These are phyloP conservation scores for Glonium stellatum DNA, from an alignment of 495 filamentous ascomycete genomes.

Conservation along the genomic window DNA sequence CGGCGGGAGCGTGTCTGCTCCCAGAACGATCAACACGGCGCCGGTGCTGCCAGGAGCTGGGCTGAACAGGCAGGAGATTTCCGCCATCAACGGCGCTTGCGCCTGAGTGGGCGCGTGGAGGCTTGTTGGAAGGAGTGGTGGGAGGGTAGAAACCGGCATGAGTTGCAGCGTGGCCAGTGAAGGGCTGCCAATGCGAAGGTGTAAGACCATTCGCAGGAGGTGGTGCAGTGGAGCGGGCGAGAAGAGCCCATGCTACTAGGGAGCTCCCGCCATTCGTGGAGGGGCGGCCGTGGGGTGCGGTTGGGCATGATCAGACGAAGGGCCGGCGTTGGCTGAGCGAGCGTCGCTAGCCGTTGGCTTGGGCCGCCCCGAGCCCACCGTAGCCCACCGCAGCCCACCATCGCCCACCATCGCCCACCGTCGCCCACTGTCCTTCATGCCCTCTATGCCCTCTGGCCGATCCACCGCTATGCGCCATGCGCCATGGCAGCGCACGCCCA, in stretches of 20 bases:
- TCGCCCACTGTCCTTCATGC: constrained; percentile 18
- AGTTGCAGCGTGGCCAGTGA: constrained; percentile 18
- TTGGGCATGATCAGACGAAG: constrained; percentile 16
- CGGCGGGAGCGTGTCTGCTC: neutral
- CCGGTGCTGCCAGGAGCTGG: constrained; percentile 13
- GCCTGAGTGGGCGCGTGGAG: constrained; percentile 15
- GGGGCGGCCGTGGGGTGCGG: constrained; percentile 11
- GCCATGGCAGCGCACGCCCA: neutral
- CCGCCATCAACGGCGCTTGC: constrained; percentile 20
- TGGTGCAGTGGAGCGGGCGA: neutral
- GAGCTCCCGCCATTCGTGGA: constrained; percentile 12
- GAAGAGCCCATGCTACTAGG: constrained; percentile 16
- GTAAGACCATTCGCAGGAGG: constrained; percentile 18
- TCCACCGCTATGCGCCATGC: too few species aligned
- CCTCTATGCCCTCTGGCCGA: constrained; percentile 1
- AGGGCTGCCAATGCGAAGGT: constrained; percentile 8
- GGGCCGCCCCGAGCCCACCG: too few species aligned
- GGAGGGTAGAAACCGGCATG: neutral
- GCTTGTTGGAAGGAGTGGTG: constrained; percentile 4
- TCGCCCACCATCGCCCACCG: constrained; percentile 17
- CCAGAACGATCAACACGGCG: neutral
- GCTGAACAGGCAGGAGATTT: constrained; percentile 18
- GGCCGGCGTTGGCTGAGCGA: constrained; percentile 11
- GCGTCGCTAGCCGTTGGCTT: constrained; percentile 13
- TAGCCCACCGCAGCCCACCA: too few species aligned